Percentiles rank a stretch among this genome's conserved stretches.
phyloP scores from a whole-genome alignment of 208 protist genomes.

The Crithidia expoeki region DNA sequence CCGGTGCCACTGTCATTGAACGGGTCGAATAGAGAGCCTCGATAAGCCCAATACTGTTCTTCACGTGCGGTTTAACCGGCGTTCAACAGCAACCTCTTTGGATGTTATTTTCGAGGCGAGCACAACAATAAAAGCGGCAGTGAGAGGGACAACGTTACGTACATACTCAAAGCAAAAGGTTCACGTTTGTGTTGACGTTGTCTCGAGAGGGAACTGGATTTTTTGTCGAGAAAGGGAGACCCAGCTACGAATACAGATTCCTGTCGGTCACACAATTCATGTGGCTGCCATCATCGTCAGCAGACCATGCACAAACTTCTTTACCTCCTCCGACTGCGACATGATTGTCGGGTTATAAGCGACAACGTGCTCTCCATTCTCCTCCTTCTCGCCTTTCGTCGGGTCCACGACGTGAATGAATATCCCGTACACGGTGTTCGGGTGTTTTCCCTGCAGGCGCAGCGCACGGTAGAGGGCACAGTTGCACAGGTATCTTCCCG shows the following conservation, averaged over 20 bases:
- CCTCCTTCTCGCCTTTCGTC: constrained; percentile 14
- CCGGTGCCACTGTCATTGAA: too few relatives aligned
- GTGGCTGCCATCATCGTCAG: constrained; percentile 24
- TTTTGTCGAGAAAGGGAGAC: background rate
- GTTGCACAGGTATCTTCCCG: constrained; percentile 80
- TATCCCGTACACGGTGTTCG: constrained; percentile 33
- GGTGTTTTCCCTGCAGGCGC: constrained; percentile 52
- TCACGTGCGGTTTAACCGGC: too few relatives aligned
- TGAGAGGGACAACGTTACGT: too few relatives aligned
- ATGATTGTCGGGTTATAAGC: constrained; percentile 44
- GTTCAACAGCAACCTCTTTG: too few relatives aligned
- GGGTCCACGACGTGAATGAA: constrained; percentile 69
- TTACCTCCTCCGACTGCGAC: constrained; percentile 29
- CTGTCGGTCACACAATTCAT: background rate
- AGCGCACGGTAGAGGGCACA: constrained; percentile 62
- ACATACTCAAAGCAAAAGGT: too few relatives aligned
- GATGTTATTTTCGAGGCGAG: too few relatives aligned
- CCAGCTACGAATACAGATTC: too few relatives aligned
- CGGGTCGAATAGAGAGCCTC: too few relatives aligned
- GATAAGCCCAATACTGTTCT: too few relatives aligned
- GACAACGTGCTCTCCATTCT: constrained; percentile 20
- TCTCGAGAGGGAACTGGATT: too few relatives aligned
- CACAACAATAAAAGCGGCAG: too few relatives aligned
- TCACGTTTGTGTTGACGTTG: too few relatives aligned
- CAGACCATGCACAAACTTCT: constrained; percentile 30